These are phyloP conservation scores for Cyberlindnera samutprakarnensis DNA, from an alignment of 805 yeast species.

Conservation along the genomic window DNA sequence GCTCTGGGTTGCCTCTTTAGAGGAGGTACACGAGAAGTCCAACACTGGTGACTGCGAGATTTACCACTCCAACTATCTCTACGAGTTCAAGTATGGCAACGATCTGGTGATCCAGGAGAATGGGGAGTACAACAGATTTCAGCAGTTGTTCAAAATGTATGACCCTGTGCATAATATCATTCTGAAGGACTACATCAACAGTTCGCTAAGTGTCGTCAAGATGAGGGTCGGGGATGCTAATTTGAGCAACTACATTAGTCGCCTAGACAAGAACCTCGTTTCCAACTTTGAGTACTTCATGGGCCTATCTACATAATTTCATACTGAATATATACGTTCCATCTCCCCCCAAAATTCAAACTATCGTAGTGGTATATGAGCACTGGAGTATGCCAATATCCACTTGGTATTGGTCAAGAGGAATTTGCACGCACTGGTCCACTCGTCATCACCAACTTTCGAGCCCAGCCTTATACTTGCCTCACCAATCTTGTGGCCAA, in stretches of 20 bases:
- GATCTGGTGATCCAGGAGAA: constrained; percentile 21
- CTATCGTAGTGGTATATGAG: constrained; percentile 17
- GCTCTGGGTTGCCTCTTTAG: constrained; percentile 49
- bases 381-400: constrained; percentile 69
- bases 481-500: constrained; percentile 68
- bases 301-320: constrained; percentile 1
- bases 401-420: constrained; percentile 76
- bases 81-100: constrained; percentile 20
- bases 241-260: constrained; percentile 4
- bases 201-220: constrained; percentile 13
- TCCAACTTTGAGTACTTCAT: constrained; percentile 21
- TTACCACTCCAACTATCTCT: constrained; percentile 38
- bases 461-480: constrained; percentile 65
- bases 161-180: constrained; percentile 53
- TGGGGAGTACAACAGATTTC: constrained; percentile 39
- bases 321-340: background rate
- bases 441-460: constrained; percentile 56
- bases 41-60: constrained; percentile 46
- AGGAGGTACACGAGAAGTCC: constrained; percentile 61
- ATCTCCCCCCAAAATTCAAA: too few relatives aligned
- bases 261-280: constrained; percentile 12
- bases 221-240: constrained; percentile 8
- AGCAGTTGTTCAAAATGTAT: constrained; percentile 25
- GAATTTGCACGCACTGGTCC: constrained; percentile 88
- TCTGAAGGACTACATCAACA: constrained; percentile 36